Evolutionary conservation across 2,329 filamentous ascomycete genomes (phyloP).

Genomic region (Neofusicoccum cordaticola): DNA sequence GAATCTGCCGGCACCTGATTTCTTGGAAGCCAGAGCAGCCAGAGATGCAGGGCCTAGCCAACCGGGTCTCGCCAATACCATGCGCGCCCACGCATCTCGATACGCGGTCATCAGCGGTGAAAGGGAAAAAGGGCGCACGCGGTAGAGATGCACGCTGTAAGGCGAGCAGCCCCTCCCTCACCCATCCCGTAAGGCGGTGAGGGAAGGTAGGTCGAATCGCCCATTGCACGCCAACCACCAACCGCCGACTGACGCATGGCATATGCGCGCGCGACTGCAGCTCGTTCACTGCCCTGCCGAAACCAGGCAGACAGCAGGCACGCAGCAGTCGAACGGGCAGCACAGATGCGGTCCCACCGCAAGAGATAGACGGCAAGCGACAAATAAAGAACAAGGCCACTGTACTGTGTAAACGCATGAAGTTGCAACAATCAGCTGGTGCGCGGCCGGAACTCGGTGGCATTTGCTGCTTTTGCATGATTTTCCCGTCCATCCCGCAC

Average conservation of each 20-base stretch:
- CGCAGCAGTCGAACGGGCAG: too few relatives aligned
- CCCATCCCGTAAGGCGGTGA: not conserved
- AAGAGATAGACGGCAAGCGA: too few relatives aligned
- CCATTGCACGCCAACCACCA: not conserved
- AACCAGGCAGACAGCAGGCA: too few relatives aligned
- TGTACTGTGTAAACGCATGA: too few relatives aligned
- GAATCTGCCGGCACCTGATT: not conserved
- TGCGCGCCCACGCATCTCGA: not conserved
- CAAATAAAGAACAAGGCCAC: too few relatives aligned
- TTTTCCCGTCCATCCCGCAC: too few relatives aligned
- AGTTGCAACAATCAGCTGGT: not conserved
- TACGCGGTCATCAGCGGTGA: not conserved
- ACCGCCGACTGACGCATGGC: too few relatives aligned
- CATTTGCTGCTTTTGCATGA: too few relatives aligned
- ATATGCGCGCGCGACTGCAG: too few relatives aligned
- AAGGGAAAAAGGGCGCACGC: not conserved
- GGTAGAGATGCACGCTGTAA: not conserved
- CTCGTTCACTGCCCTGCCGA: too few relatives aligned
- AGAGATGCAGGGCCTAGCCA: not conserved
- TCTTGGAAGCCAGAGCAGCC: not conserved
- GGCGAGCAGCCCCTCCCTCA: not conserved
- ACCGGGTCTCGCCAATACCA: not conserved
- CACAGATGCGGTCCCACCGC: too few relatives aligned
- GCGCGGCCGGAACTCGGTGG: not conserved
- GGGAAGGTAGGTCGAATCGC: not conserved